A percentile compares a stretch with the other conserved stretches of the same genome.
These are phyloP conservation scores for Athelia psychrophila DNA, from an alignment of 1,284 basidiomycete species.

Conservation along the genomic window DNA sequence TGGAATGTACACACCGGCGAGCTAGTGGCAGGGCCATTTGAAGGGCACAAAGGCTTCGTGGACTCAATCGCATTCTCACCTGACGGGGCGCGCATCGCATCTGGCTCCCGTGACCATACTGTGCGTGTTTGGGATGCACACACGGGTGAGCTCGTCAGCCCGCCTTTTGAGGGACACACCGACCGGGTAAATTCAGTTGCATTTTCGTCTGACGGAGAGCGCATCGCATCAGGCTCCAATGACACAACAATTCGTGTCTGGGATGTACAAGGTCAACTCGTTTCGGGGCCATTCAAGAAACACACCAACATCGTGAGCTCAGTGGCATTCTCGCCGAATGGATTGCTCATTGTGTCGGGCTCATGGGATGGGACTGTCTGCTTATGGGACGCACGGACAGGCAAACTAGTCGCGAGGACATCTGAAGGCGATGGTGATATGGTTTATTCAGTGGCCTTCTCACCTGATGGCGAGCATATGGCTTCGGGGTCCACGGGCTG, in stretches of 20 bases:
- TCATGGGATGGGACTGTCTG: neutral
- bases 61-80: neutral
- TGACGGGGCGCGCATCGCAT: neutral
- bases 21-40: too few species aligned
- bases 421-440: constrained; percentile 1
- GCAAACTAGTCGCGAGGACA: neutral
- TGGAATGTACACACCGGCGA: too few species aligned
- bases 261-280: neutral
- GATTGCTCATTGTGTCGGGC: neutral
- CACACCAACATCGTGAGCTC: neutral
- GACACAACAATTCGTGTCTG: neutral
- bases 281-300: too few species aligned
- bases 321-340: neutral
- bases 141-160: neutral
- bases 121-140: neutral
- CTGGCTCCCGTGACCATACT: neutral
- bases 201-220: neutral
- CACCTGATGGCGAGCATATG: constrained; percentile 13
- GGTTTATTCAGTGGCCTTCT: constrained; percentile 5
- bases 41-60: neutral
- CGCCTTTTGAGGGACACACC: neutral
- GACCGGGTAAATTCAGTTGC: neutral
- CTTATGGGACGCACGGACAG: neutral
- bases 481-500: constrained; percentile 9
- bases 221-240: neutral